Evolutionary conservation across 169 alveolate species (phyloP), one percentile per base, ranked within the genome.

Genomic region (Plasmodium gaboni): DNA sequence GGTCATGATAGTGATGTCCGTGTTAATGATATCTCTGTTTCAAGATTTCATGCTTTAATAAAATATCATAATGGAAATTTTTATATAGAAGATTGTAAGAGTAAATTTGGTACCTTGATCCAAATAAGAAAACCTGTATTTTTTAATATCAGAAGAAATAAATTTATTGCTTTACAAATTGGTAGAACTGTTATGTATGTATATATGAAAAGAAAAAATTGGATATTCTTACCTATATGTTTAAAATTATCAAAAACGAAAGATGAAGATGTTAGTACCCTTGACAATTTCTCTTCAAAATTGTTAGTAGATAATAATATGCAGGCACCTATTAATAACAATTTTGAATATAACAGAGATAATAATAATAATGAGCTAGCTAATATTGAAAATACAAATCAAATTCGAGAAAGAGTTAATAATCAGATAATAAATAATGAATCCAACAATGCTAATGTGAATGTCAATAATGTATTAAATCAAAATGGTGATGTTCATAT

Each of bases 31-130:
- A 98, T 98, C 28, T 96, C 99, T 51, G 99, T 97, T 0, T 96
- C 98, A 6, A 92, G 99, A 91, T 50, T 80, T 22, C 99, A 98
- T 91, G 98, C 99, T 2, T 67, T 71, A 42, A 89, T 98, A 57
- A 93, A 94, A 63, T 95, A 74, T 83, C 92, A 92, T 70, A 94
- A 93, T 22, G 98, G 98, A 63, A 96, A 96, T 28, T 96, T 98
- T 88, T 93, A 95, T 74, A 78, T 98, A n/a, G 97, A 97, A 74
- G 99, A 98, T 93, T 93, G 95, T 63, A 85, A 94, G 55, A 95
- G 98, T 78, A 98, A 98, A 76, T 98, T 98, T 89, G 99, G 99
- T 28, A 98, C 99, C 3, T 93, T 98, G 57, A 91, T 98, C 10
- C 92, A 92, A 64, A 67, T 74, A 38, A 71, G 78, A 60, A 91